Conservation (phyloP, 1,284 basidiomycete species). For the Boletus smithii region DNA sequence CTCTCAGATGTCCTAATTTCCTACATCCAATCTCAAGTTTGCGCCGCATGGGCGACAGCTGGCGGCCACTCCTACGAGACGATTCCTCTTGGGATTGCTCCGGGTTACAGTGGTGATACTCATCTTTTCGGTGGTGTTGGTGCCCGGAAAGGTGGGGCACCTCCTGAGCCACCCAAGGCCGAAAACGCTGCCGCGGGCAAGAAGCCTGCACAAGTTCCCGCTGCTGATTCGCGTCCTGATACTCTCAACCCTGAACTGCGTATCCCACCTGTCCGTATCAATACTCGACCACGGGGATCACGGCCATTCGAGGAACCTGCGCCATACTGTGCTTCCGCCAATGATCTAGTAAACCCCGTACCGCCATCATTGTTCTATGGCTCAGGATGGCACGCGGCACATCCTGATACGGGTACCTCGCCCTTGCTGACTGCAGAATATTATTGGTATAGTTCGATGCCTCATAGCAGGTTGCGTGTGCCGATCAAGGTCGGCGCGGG, state of each 20-base stretch:
- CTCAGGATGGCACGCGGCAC: conserved; percentile 80
- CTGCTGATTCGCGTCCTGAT: conserved; percentile 23
- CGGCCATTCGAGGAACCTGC: conserved; percentile 77
- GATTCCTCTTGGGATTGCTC: conserved; percentile 43
- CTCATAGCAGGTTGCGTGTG: conserved; percentile 73
- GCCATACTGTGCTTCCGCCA: conserved; percentile 89
- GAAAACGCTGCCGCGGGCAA: conserved; percentile 33
- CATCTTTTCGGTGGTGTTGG: conserved; percentile 73
- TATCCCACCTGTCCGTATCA: conserved; percentile 73
- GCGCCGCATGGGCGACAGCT: conserved; percentile 77
- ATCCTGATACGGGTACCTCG: conserved; percentile 52
- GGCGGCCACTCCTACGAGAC: conserved; percentile 64
- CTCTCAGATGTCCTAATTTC: conserved; percentile 82
- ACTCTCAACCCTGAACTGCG: conserved; percentile 40
- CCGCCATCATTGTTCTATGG: conserved; percentile 87
- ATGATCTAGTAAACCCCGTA: conserved; percentile 92
- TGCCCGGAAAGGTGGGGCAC: conserved; percentile 54
- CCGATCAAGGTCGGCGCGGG: conserved; percentile 72
- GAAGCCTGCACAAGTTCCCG: conserved; percentile 13
- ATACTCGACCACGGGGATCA: conserved; percentile 58
- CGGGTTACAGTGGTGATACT: conserved; percentile 38
- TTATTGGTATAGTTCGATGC: conserved; percentile 85
- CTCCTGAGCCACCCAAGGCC: conserved; percentile 42
- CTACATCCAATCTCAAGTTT: conserved; percentile 86
- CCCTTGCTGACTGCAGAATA: conserved; percentile 59